Percentiles rank a stretch among this genome's conserved stretches.
Evolutionary conservation across 2,329 filamentous ascomycete genomes (phyloP).

Genomic region (Curvularia spicifera): DNA sequence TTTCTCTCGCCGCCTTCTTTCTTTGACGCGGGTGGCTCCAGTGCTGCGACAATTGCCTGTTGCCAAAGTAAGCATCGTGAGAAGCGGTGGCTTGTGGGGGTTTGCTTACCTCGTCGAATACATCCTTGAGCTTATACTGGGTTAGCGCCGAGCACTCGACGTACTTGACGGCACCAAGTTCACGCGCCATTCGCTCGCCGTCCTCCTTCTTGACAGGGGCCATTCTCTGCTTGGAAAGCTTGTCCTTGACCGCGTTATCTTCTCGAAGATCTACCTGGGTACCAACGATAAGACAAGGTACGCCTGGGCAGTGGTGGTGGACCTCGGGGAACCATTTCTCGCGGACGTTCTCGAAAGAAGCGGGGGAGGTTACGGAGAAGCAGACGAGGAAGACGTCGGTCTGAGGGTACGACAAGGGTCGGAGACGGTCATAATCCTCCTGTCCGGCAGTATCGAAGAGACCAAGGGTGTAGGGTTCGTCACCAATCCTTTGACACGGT

Average conservation of each 20-base stretch:
- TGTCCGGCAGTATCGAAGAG: slow-evolving; percentile 98
- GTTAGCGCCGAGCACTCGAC: slow-evolving; percentile 98
- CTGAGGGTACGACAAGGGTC: slow-evolving; percentile 95
- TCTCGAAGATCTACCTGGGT: slow-evolving; percentile 97
- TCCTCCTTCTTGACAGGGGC: slow-evolving; percentile 88
- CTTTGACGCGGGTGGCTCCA: slow-evolving; percentile 78
- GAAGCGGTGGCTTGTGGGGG: neutral
- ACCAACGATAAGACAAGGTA: slow-evolving; percentile 96
- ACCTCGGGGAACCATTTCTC: slow-evolving; percentile 99
- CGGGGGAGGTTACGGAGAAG: slow-evolving; percentile 96
- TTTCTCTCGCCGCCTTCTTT: slow-evolving; percentile 64
- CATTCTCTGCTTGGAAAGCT: slow-evolving; percentile 97
- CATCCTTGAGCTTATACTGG: slow-evolving; percentile 98
- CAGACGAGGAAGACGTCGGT: slow-evolving; percentile 99
- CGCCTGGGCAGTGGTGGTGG: slow-evolving; percentile 96
- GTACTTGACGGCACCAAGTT: slow-evolving; percentile 97
- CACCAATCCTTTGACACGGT: slow-evolving; percentile 78
- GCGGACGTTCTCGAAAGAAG: slow-evolving; percentile 98
- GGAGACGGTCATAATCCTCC: slow-evolving; percentile 98
- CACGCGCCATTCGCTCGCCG: slow-evolving; percentile 94
- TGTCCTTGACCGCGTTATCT: slow-evolving; percentile 84
- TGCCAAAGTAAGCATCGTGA: slow-evolving; percentile 15
- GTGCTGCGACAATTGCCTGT: slow-evolving; percentile 91
- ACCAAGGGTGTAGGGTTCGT: slow-evolving; percentile 96
- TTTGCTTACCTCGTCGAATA: slow-evolving; percentile 89